A percentile compares a stretch with the other conserved stretches of the same genome.
phyloP scores from a whole-genome alignment of 164 flowering plant species.

The Akebia trifoliata region DNA sequence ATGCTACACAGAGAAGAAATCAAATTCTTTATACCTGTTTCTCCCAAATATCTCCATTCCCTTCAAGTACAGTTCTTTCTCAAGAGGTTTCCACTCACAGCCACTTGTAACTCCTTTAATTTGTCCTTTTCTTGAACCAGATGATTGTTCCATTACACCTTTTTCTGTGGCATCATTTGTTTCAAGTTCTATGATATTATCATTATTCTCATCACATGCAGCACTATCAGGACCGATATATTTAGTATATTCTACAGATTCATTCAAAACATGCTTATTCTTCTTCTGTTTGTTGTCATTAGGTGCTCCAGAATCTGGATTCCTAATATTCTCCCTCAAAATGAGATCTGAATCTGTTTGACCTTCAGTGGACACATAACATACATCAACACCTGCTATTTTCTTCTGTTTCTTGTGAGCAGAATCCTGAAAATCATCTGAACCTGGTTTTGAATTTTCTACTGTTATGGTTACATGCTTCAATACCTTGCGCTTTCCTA shows the following conservation, averaged over 20 bases:
- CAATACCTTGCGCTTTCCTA: constrained; percentile 22
- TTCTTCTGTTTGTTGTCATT: constrained; percentile 16
- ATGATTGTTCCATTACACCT: constrained; percentile 21
- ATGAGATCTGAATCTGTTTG: constrained; percentile 6
- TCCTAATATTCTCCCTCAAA: constrained; percentile 1
- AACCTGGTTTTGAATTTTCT: constrained; percentile 8
- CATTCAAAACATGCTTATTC: constrained; percentile 6
- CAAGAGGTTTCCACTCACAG: constrained; percentile 69
- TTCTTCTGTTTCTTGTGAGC: constrained; percentile 26
- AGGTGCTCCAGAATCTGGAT: constrained; percentile 10
- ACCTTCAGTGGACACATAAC: constrained; percentile 8
- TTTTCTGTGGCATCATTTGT: constrained; percentile 15
- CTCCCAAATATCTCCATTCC: constrained; percentile 94
- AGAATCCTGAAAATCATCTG: constrained; percentile 17
- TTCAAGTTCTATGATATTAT: constrained; percentile 15
- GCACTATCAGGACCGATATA: constrained; percentile 9
- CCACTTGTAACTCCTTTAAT: constrained; percentile 17
- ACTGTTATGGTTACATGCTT: constrained; percentile 13
- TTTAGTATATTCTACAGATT: constrained; percentile 15
- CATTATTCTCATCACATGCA: constrained; percentile 18
- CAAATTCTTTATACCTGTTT: constrained; percentile 57
- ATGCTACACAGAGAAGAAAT: neutral
- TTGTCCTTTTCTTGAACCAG: constrained; percentile 17
- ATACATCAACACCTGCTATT: constrained; percentile 11
- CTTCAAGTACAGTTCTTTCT: constrained; percentile 81